Percentiles rank a stretch among this genome's conserved stretches.
Conservation (phyloP, 768 basidiomycete species). For the Boletus coccyginus region DNA sequence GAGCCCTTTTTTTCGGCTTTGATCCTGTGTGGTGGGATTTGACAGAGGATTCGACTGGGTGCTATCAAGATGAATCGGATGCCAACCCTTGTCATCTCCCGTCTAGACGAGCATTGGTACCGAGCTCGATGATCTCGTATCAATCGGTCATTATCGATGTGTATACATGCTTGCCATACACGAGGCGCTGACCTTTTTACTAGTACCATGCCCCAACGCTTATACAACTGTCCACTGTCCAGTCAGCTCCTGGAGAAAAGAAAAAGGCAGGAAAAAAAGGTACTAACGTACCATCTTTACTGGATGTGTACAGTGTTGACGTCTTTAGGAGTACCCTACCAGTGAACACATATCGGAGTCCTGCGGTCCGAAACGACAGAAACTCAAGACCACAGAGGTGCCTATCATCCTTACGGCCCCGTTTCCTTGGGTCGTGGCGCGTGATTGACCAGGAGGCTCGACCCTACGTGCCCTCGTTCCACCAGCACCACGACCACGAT, state of each 20-base stretch:
- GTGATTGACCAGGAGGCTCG: not conserved
- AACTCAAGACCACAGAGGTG: not conserved
- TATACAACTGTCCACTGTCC: not conserved
- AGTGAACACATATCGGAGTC: not conserved
- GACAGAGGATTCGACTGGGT: not conserved
- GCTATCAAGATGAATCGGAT: not conserved
- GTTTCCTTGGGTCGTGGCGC: not conserved
- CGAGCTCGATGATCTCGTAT: not conserved
- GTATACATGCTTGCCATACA: not conserved
- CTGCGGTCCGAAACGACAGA: not conserved
- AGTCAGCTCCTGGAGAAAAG: not conserved
- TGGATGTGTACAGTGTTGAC: not conserved
- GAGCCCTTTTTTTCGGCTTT: not conserved
- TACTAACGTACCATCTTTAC: not conserved
- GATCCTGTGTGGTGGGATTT: not conserved
- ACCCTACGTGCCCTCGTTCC: not conserved
- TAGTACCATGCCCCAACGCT: not conserved
- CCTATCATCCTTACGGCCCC: not conserved
- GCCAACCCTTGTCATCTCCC: not conserved
- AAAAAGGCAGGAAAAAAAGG: not conserved
- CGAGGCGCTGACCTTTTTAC: not conserved
- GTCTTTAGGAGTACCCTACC: not conserved
- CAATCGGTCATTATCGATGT: conserved; percentile 1
- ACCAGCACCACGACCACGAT: not conserved
- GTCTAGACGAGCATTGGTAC: not conserved